Percentiles rank a stretch among this genome's conserved stretches.
Evolutionary conservation across 192 early-diverging fungal species (phyloP).

Genomic region (Gamsiella multidivaricata): DNA sequence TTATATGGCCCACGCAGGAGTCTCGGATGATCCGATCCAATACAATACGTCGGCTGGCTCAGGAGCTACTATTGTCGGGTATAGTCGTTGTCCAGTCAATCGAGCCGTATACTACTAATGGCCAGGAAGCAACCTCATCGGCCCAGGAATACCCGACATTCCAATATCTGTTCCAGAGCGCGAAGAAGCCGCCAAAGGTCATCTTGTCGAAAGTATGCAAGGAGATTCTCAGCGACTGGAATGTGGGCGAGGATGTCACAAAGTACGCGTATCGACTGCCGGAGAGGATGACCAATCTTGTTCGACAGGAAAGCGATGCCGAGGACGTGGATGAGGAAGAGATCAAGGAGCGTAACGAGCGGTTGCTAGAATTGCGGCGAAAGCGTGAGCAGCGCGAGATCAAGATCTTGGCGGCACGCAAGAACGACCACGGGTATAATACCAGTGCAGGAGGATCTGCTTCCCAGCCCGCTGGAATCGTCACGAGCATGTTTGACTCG

Average conservation of each 20-base stretch:
- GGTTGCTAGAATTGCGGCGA: conserved; percentile 8
- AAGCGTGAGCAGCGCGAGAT: conserved; percentile 16
- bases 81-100: conserved; percentile 1
- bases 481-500: not conserved
- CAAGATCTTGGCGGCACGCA: not conserved
- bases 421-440: conserved; percentile 19
- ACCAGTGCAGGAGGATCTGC: conserved; percentile 17
- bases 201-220: not conserved
- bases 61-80: conserved; percentile 11
- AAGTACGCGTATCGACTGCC: conserved; percentile 2
- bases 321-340: conserved; percentile 12
- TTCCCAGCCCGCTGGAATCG: conserved; percentile 19
- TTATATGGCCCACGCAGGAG: conserved; percentile 18
- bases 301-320: not conserved
- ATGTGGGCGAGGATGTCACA: not conserved
- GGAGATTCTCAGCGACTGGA: conserved; percentile 20
- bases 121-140: not conserved
- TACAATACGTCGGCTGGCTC: conserved; percentile 25
- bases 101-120: not conserved
- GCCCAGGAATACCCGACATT: not conserved
- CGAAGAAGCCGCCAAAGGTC: not conserved
- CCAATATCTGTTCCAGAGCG: conserved; percentile 21
- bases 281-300: not conserved
- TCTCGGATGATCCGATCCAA: conserved; percentile 7
- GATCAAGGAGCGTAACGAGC: conserved; percentile 1